These are phyloP conservation scores for Kodamaea ohmeri DNA, from an alignment of 1,139 yeast genomes.

Conservation along the genomic window DNA sequence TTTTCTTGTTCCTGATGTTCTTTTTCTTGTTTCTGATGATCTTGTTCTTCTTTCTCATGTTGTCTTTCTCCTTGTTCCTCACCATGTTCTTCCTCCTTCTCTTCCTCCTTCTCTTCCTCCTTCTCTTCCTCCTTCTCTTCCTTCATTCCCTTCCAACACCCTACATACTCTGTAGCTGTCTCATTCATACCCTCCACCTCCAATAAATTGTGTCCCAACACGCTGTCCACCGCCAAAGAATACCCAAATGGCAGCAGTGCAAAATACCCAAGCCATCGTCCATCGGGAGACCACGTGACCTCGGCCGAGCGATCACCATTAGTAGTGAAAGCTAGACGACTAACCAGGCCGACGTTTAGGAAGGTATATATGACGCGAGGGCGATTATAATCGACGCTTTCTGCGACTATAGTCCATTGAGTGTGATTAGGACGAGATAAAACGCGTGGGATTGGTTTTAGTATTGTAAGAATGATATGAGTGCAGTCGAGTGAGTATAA, in stretches of 20 bases:
- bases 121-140: neutral
- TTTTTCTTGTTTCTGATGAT: neutral
- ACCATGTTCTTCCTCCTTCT: neutral
- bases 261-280: slow-evolving; percentile 36
- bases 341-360: slow-evolving; percentile 33
- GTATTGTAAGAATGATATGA: slow-evolving; percentile 30
- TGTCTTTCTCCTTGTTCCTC: neutral
- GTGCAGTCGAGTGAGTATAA: slow-evolving; percentile 41
- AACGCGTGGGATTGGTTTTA: slow-evolving; percentile 27
- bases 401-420: slow-evolving; percentile 31
- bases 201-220: slow-evolving; percentile 19
- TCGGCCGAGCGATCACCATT: slow-evolving; percentile 19
- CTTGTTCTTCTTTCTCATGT: neutral
- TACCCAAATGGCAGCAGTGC: slow-evolving; percentile 32
- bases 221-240: slow-evolving; percentile 25
- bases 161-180: slow-evolving; percentile 8
- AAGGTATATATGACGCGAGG: slow-evolving; percentile 34
- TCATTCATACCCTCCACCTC: slow-evolving; percentile 4
- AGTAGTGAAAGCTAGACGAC: slow-evolving; percentile 17
- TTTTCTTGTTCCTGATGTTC: neutral
- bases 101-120: neutral
- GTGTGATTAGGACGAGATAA: slow-evolving; percentile 18
- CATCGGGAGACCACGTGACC: slow-evolving; percentile 32
- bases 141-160: slow-evolving; percentile 2
- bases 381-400: slow-evolving; percentile 16